Conservation (phyloP, 139 green algal genomes). For the Haematococcus lacustris region DNA sequence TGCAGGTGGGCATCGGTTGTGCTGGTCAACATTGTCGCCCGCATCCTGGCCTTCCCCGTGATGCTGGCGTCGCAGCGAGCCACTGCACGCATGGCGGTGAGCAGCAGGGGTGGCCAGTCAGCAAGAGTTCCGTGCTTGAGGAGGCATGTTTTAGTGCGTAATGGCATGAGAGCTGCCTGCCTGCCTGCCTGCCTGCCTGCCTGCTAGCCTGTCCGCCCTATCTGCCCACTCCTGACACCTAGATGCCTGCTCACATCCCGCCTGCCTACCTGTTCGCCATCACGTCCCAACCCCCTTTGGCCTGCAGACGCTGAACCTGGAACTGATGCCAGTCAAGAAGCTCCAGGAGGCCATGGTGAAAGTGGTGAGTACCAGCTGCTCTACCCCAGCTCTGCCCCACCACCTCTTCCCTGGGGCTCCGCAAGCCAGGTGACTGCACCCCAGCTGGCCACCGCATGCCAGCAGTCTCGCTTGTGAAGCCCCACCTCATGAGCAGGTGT, state of each 20-base stretch:
- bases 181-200: background rate
- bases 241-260: no score
- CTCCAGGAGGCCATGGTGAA: conserved; percentile 27
- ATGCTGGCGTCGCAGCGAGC: conserved; percentile 58
- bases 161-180: no score
- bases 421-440: background rate
- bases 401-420: background rate
- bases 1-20: conserved; percentile 21
- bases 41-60: conserved; percentile 50
- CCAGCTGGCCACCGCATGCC: background rate
- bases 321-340: conserved; percentile 27
- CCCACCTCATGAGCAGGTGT: background rate
- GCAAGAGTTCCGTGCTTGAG: conserved; percentile 1
- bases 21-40: conserved; percentile 32
- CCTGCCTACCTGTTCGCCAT: background rate
- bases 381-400: no score
- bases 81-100: no score
- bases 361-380: conserved; percentile 35
- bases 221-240: background rate
- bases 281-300: no score
- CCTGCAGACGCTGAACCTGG: conserved; percentile 27
- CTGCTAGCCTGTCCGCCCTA: no score
- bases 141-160: background rate
- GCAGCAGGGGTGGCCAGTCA: no score
- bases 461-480: background rate